Percentiles rank a stretch among this genome's conserved stretches.
Conservation (phyloP, 139 green algal species). For the Chlorokybus atmophyticus region DNA sequence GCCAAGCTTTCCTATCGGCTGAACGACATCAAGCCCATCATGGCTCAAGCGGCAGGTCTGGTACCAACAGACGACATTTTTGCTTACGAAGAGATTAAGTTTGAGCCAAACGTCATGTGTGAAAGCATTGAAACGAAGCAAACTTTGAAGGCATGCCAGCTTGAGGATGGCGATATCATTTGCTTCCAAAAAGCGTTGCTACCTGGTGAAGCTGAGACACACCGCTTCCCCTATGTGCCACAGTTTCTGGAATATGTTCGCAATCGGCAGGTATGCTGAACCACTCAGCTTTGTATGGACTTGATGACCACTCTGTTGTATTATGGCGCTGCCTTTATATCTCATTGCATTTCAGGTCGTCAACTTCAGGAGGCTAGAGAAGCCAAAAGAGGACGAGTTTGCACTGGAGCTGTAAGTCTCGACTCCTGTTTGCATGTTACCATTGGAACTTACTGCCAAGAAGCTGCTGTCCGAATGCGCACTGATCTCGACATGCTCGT, state of each 20-base stretch:
- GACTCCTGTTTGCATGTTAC: neutral
- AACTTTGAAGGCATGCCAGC: constrained; percentile 34
- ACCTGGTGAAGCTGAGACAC: constrained; percentile 16
- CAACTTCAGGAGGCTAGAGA: constrained; percentile 46
- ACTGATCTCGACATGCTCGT: neutral
- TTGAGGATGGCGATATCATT: constrained; percentile 82
- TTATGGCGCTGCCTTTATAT: too few relatives aligned
- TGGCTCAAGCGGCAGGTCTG: constrained; percentile 37
- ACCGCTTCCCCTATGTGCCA: constrained; percentile 31
- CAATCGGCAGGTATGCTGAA: too few relatives aligned
- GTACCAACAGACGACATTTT: constrained; percentile 19
- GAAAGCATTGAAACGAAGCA: constrained; percentile 30
- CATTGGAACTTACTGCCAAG: too few relatives aligned
- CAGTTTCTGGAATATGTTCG: constrained; percentile 58
- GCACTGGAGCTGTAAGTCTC: constrained; percentile 62
- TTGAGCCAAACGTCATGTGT: constrained; percentile 65
- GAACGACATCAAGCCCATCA: constrained; percentile 13
- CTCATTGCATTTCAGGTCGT: too few relatives aligned
- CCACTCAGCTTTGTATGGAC: too few relatives aligned
- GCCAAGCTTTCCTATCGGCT: constrained; percentile 24
- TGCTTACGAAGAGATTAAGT: constrained; percentile 82
- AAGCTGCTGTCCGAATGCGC: too few relatives aligned
- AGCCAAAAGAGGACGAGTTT: constrained; percentile 45
- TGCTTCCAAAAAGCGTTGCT: constrained; percentile 43
- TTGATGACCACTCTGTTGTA: too few relatives aligned